These are phyloP conservation scores for Podila minutissima DNA, from an alignment of 192 early-diverging fungal species.

Conservation along the genomic window DNA sequence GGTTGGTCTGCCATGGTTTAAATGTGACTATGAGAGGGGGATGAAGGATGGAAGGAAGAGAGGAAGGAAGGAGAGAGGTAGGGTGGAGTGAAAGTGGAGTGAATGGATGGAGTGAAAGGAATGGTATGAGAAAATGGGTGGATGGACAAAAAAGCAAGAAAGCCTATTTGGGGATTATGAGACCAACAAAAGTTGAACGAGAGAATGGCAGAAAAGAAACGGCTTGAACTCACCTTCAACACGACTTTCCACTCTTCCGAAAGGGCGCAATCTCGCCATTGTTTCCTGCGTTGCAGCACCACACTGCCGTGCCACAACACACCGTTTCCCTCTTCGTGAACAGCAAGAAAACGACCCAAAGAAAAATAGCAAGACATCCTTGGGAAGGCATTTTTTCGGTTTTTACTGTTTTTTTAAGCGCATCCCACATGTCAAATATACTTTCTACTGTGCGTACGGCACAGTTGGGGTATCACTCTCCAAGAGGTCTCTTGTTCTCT, in stretches of 20 bases:
- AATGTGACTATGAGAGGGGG: not conserved
- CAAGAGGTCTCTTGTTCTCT: no score
- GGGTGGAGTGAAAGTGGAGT: not conserved
- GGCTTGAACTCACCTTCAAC: not conserved
- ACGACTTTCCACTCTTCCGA: not conserved
- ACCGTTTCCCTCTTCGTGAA: no score
- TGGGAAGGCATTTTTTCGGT: no score
- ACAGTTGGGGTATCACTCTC: no score
- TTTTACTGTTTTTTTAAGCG: no score
- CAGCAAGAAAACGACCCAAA: no score
- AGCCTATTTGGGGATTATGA: not conserved
- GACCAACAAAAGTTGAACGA: not conserved
- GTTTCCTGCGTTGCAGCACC: no score
- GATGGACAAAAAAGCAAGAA: constrained; percentile 1
- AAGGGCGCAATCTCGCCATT: not conserved
- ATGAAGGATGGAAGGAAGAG: not conserved
- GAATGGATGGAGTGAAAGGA: not conserved
- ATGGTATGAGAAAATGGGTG: not conserved
- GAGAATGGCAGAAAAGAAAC: not conserved
- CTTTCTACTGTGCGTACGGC: no score
- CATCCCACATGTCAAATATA: no score
- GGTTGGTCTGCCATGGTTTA: not conserved
- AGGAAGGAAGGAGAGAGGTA: not conserved
- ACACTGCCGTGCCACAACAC: no score
- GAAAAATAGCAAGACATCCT: no score